phyloP scores from a whole-genome alignment of 371 early-diverging fungal genomes.

The Apophysomyces trapeziformis region DNA sequence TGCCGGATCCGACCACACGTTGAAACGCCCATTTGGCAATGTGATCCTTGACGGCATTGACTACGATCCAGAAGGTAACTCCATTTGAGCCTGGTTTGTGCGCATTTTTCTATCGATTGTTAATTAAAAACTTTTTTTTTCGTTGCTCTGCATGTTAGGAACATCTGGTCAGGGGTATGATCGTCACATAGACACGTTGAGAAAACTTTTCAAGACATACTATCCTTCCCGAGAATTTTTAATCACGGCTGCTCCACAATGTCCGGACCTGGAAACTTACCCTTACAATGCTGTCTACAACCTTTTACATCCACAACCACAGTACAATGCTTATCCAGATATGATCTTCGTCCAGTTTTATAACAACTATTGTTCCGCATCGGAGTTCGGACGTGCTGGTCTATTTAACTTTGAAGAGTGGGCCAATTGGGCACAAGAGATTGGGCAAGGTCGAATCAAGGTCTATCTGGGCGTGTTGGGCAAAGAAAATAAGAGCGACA shows the following conservation, averaged over 20 bases:
- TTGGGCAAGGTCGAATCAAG: slow-evolving; percentile 33
- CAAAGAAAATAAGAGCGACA: slow-evolving; percentile 54
- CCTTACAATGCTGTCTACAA: slow-evolving; percentile 46
- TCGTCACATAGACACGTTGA: slow-evolving; percentile 31
- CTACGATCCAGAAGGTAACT: slow-evolving; percentile 56
- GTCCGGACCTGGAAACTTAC: slow-evolving; percentile 60
- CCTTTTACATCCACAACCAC: slow-evolving; percentile 39
- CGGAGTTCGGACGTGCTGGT: slow-evolving; percentile 22
- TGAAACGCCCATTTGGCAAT: slow-evolving; percentile 41
- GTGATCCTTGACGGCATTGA: slow-evolving; percentile 46
- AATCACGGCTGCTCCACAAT: slow-evolving; percentile 62
- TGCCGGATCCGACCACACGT: slow-evolving; percentile 35
- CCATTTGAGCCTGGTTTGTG: neutral
- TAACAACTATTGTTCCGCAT: slow-evolving; percentile 65
- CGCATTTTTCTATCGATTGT: slow-evolving; percentile 3
- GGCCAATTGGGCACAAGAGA: slow-evolving; percentile 51
- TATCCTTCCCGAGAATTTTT: slow-evolving; percentile 37
- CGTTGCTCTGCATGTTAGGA: slow-evolving; percentile 15
- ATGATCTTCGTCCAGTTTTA: slow-evolving; percentile 77
- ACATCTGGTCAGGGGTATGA: slow-evolving; percentile 33
- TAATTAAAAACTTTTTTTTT: neutral
- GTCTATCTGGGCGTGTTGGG: slow-evolving; percentile 62
- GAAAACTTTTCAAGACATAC: slow-evolving; percentile 43
- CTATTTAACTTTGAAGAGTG: slow-evolving; percentile 64
- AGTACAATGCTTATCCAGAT: slow-evolving; percentile 53